These are phyloP conservation scores for Aeschynomene evenia DNA, from an alignment of 306 rosid species.

Conservation along the genomic window DNA sequence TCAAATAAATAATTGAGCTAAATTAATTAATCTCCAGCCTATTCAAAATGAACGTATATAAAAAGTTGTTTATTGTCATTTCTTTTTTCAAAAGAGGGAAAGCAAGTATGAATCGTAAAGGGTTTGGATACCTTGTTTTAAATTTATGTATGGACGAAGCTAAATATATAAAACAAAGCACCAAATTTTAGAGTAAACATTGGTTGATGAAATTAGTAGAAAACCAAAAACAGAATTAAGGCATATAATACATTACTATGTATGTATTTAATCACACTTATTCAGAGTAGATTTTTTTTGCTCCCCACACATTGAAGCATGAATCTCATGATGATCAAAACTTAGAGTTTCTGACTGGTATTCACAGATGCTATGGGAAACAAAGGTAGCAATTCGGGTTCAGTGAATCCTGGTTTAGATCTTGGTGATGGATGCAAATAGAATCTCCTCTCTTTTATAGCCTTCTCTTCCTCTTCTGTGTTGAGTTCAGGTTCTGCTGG, in stretches of 20 bases:
- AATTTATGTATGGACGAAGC: too few species aligned
- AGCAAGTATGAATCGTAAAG: too few species aligned
- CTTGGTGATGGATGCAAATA: conserved; percentile 83
- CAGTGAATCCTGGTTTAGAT: conserved; percentile 40
- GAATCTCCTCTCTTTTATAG: conserved; percentile 67
- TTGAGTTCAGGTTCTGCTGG: conserved; percentile 26
- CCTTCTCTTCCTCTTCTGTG: conserved; percentile 70
- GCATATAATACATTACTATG: background rate
- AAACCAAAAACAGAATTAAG: background rate
- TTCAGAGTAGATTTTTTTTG: background rate
- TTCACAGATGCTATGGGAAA: conserved; percentile 66
- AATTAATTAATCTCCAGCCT: too few species aligned
- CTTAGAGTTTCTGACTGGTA: conserved; percentile 21
- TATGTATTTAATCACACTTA: conserved; percentile 18
- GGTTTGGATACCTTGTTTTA: too few species aligned
- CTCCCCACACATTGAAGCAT: background rate
- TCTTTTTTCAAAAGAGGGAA: too few species aligned
- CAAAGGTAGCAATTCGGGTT: conserved; percentile 65
- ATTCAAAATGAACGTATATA: too few species aligned
- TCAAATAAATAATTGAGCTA: too few species aligned
- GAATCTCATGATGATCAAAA: conserved; percentile 11
- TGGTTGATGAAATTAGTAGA: background rate
- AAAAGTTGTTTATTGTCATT: too few species aligned
- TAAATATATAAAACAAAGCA: too few species aligned
- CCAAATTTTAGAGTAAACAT: background rate